These are phyloP conservation scores for Clarireedia homoeocarpa DNA, from an alignment of 2,329 filamentous ascomycete genomes.

Conservation along the genomic window DNA sequence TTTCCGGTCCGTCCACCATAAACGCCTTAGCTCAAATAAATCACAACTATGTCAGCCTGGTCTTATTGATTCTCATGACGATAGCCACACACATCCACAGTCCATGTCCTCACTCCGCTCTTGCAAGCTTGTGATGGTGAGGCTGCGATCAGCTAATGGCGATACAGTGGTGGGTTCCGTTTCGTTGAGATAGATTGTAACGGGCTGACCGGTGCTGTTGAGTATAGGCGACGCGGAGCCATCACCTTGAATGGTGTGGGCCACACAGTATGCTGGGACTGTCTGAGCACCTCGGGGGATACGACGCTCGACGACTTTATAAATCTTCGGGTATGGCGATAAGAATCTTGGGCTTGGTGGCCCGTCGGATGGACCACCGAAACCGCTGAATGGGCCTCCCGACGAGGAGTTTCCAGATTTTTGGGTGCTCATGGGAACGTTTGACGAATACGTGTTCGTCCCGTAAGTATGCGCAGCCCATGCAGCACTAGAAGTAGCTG, in stretches of 20 bases:
- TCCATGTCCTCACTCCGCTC: background rate
- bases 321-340: constrained; percentile 44
- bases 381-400: background rate
- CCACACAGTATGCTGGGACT: constrained; percentile 52
- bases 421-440: constrained; percentile 25
- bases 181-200: constrained; percentile 25
- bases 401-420: constrained; percentile 8
- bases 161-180: constrained; percentile 18
- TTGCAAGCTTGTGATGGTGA: background rate
- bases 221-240: constrained; percentile 28
- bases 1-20: background rate
- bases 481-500: background rate
- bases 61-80: constrained; percentile 3
- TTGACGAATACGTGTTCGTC: constrained; percentile 10
- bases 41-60: background rate
- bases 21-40: background rate
- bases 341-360: constrained; percentile 22
- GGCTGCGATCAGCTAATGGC: constrained; percentile 8
- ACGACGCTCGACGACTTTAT: constrained; percentile 61
- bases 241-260: constrained; percentile 51
- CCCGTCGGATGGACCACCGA: no score
- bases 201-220: constrained; percentile 21
- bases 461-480: background rate
- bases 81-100: constrained; percentile 13
- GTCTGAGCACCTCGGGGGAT: constrained; percentile 18